Base-by-base conservation (phyloP, 345 rosid species). In the Durio zibethinus region DNA sequence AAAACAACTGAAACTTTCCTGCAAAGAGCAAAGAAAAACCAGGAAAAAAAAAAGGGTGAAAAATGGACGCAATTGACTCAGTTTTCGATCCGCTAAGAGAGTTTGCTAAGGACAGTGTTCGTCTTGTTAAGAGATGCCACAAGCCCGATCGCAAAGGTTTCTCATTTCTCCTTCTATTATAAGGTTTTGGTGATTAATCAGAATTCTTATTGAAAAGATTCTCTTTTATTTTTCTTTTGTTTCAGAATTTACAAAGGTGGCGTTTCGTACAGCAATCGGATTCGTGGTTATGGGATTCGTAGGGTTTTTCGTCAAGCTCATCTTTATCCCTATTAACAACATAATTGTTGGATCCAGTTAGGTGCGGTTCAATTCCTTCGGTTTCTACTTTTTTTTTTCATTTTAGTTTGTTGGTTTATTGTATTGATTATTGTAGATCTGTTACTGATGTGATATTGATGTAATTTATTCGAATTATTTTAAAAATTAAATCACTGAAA, bases 201-300 rank as follows among this genome's bases (percentile, higher is more conserved):
- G 27, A 57, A 68, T 57, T 45, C 47, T 53, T 10, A 38, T 57
- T 61, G 45, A n/a, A 73, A 54, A 7, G 0, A 10, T 61, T 64
- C 10, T 48, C 29, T 31, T 11, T 53, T 27, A 2, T 18, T 61
- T 64, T 18, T 48, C 29, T 31, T 11, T 53, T 27, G 43, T 35
- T 67, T 70, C 64, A 88, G 95, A 91, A 79, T 91, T 91, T 84
- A 86, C 90, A 15, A 91, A 91, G 82, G 90, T 91, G 7, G 95
- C 91, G 11, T 86, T 88, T 25, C 95, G 95, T 80, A 91, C 93
- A 18, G 95, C 95, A 4, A 86, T 91, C 60, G 95, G 95, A 2
- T 91, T 91, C 66, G 93, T 89, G 54, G 93, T 88, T 70, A 91
- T 91, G 93, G 95, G 95, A 72, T 89, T 91, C 72, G 93, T 89